Percentiles rank a stretch among this genome's conserved stretches.
These are phyloP conservation scores for Umbilicaria muhlenbergii DNA, from an alignment of 495 filamentous ascomycete species.

Conservation along the genomic window DNA sequence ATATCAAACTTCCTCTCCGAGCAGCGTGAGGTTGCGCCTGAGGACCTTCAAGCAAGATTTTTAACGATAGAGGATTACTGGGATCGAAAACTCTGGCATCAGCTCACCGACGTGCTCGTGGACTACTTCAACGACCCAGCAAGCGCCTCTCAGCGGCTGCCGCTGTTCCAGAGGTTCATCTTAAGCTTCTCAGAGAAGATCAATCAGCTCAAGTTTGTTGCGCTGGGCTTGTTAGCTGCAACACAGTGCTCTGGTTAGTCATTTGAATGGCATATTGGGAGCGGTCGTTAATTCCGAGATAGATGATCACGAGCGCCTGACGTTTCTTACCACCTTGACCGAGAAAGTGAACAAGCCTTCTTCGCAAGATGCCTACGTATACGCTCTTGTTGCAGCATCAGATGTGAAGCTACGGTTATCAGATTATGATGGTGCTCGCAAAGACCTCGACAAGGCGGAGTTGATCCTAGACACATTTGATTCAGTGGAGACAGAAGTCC, in stretches of 20 bases:
- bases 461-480: constrained; percentile 81
- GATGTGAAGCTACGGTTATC: constrained; percentile 66
- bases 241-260: constrained; percentile 65
- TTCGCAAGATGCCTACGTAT: constrained; percentile 93
- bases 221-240: constrained; percentile 71
- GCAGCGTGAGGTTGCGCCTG: constrained; percentile 69
- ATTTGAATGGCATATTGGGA: background rate
- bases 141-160: constrained; percentile 70
- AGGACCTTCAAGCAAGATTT: constrained; percentile 74
- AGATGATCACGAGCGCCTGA: constrained; percentile 81
- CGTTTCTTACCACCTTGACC: constrained; percentile 70
- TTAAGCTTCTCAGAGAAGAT: constrained; percentile 94
- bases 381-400: constrained; percentile 81
- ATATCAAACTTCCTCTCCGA: constrained; percentile 85
- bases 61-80: constrained; percentile 91
- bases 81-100: constrained; percentile 99
- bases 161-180: constrained; percentile 87
- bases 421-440: constrained; percentile 60
- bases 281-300: background rate
- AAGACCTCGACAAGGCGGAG: constrained; percentile 77
- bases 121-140: constrained; percentile 74
- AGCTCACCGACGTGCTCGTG: constrained; percentile 79
- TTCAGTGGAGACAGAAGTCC: constrained; percentile 87
- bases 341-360: constrained; percentile 81
- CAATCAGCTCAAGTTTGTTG: constrained; percentile 94